Base-by-base conservation (phyloP, 2,329 filamentous ascomycete genomes). In the Microascus cirrosus region DNA sequence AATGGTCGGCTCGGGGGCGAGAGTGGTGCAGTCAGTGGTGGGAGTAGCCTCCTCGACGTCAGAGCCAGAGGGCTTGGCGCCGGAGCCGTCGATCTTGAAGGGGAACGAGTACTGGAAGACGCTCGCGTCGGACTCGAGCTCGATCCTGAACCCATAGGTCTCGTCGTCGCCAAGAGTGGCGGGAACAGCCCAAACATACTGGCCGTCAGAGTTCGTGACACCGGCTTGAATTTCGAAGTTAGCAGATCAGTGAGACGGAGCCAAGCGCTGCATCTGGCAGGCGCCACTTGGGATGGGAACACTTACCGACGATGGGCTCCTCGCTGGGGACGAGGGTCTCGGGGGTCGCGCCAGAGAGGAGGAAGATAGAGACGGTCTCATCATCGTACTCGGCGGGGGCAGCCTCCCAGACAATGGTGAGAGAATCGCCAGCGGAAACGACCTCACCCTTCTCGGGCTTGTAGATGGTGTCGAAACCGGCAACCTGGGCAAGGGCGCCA, bases 61-160 rank as follows among this genome's bases (percentile, higher is more conserved):
- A 61, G 64, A 61, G 60, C 64, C 67, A 36, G 64, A 59, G 55
- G 65, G 62, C 56, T 67, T 66, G 60, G 63, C 63, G 28, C 60
- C 64, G 53, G 60, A 66, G 53, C 66, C 71, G 58, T 67, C 65
- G 65, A 83, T 82, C 65, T 73, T 64, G 75, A 86, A 86, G 64
- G 81, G 81, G 73, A 77, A 78, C 59, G 80, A 83, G 77, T 79
- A 85, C 76, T 86, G 82, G 77, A 81, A 82, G 66, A 76, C 70
- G 12, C 55, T 61, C 24, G 71, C 57, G 71, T 82, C 66, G 62
- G 68, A 70, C 63, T 79, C 75, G 39, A 77, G 73, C 61, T 68
- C 68, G 70, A 86, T 73, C 71, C 75, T 72, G 67, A 86, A 72
- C 62, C 83, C 83, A 70, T 85, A 86, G 65, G 76, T 74, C 56